Evolutionary conservation across 306 rosid species (phyloP).

Genomic region (Lagenaria siceraria): DNA sequence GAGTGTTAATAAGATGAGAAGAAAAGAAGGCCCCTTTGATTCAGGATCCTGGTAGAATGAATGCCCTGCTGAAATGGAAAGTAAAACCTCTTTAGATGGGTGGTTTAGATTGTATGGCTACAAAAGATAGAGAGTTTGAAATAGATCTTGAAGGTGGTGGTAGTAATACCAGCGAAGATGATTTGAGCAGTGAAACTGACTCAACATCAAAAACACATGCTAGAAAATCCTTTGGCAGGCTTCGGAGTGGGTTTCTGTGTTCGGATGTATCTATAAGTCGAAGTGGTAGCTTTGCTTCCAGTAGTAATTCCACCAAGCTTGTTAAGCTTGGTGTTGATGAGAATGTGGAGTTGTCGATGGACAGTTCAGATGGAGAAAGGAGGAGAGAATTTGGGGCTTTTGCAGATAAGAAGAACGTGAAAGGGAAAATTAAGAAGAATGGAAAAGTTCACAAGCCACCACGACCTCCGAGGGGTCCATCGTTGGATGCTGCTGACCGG

Average conservation of each 20-base stretch:
- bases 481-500: constrained; percentile 51
- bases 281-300: constrained; percentile 29
- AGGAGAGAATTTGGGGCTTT: constrained; percentile 3
- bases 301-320: constrained; percentile 25
- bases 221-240: constrained; percentile 22
- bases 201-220: constrained; percentile 20
- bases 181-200: constrained; percentile 28
- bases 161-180: constrained; percentile 34
- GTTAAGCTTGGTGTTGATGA: constrained; percentile 13
- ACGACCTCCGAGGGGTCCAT: constrained; percentile 61
- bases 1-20: constrained; percentile 5
- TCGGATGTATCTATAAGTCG: constrained; percentile 25
- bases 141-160: constrained; percentile 14
- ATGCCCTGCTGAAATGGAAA: neutral
- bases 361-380: constrained; percentile 15
- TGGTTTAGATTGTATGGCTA: constrained; percentile 5
- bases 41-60: constrained; percentile 8
- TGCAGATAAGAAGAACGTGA: constrained; percentile 11
- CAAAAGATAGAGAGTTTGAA: constrained; percentile 8
- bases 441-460: constrained; percentile 60
- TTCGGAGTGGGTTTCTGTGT: constrained; percentile 27
- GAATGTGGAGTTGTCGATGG: constrained; percentile 26
- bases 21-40: neutral
- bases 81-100: constrained; percentile 5
- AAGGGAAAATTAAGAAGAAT: constrained; percentile 15